phyloP scores from a whole-genome alignment of 2,329 filamentous ascomycete genomes.

The Fusarium nygamai region DNA sequence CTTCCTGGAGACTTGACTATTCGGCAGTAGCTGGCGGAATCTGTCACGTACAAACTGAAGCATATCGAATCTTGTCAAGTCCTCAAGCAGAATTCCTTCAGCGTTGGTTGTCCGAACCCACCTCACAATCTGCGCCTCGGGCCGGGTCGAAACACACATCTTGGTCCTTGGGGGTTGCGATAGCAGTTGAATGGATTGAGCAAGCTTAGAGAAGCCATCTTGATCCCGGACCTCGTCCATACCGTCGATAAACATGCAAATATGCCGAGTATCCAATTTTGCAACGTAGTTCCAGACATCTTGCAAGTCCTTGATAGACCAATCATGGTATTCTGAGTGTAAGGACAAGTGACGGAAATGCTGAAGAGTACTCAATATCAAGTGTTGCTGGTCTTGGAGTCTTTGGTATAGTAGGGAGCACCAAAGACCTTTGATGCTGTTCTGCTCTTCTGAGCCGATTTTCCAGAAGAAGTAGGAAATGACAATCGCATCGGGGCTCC shows the following conservation, averaged over 20 bases:
- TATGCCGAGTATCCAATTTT: fast-evolving
- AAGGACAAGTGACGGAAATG: fast-evolving
- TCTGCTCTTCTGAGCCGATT: not conserved
- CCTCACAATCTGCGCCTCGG: not conserved
- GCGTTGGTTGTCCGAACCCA: not conserved
- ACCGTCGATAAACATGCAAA: not conserved
- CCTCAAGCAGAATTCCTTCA: fast-evolving
- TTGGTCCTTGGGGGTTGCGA: fast-evolving
- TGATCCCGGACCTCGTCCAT: not conserved
- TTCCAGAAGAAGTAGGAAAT: constrained; percentile 19
- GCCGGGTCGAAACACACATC: not conserved
- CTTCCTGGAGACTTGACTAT: no score
- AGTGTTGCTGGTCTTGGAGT: fast-evolving
- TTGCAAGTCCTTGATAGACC: not conserved
- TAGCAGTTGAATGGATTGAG: fast-evolving
- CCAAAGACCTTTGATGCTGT: not conserved
- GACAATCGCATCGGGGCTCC: not conserved
- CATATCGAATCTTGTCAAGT: not conserved
- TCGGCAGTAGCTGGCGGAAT: fast-evolving
- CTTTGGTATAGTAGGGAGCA: not conserved
- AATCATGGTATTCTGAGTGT: not conserved
- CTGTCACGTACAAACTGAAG: fast-evolving
- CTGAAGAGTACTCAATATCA: fast-evolving
- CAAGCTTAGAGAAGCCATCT: not conserved
- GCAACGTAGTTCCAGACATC: fast-evolving